A percentile compares a stretch with the other conserved stretches of the same genome.
phyloP scores from a whole-genome alignment of 495 filamentous ascomycete genomes.

The Talaromyces proteolyticus region DNA sequence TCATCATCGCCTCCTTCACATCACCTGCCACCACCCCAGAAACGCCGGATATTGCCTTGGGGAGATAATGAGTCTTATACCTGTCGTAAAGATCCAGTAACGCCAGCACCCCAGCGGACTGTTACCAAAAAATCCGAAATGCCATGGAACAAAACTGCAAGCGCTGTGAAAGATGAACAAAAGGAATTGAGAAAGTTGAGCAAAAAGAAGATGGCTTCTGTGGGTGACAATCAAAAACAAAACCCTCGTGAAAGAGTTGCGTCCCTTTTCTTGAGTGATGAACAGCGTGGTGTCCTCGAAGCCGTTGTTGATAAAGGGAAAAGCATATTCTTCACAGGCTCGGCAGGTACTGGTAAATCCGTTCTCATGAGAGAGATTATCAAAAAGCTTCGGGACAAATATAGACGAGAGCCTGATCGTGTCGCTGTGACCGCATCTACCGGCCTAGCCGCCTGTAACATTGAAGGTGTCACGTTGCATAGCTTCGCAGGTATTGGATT shows the following conservation, averaged over 20 bases:
- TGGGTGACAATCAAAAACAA: conserved; percentile 35
- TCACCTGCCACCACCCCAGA: conserved; percentile 37
- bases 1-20: conserved; percentile 57
- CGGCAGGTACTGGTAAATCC: conserved; percentile 96
- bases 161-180: conserved; percentile 75
- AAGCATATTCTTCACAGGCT: conserved; percentile 97
- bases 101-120: conserved; percentile 35
- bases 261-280: conserved; percentile 69
- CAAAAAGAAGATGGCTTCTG: conserved; percentile 40
- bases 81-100: conserved; percentile 21
- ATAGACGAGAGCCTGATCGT: conserved; percentile 65
- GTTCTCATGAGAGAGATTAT: conserved; percentile 93
- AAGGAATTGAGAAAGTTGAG: conserved; percentile 61
- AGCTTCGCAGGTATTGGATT: conserved; percentile 94
- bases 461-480: conserved; percentile 91
- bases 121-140: conserved; percentile 28
- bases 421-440: conserved; percentile 94
- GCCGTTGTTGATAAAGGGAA: conserved; percentile 68
- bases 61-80: conserved; percentile 24
- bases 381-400: conserved; percentile 67
- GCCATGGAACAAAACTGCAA: conserved; percentile 78
- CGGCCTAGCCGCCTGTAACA: conserved; percentile 92
- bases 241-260: conserved; percentile 39
- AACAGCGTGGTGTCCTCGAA: conserved; percentile 78
- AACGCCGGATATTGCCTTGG: conserved; percentile 55